Percentiles rank a stretch among this genome's conserved stretches.
phyloP scores from a whole-genome alignment of 192 early-diverging fungal species.

The Podila epicladia region DNA sequence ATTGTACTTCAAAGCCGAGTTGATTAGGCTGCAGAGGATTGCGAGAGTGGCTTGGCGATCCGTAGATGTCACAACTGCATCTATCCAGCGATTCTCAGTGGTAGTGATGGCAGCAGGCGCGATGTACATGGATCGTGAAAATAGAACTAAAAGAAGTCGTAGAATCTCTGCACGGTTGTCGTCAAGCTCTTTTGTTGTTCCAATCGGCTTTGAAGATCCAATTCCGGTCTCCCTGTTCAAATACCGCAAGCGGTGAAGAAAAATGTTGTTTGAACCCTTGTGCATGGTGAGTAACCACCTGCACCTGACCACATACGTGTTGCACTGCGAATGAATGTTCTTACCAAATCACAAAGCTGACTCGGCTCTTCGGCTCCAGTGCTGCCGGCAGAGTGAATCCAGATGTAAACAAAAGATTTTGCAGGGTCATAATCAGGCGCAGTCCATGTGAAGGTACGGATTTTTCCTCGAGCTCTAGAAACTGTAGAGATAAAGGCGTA shows the following conservation, averaged over 20 bases:
- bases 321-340: not conserved
- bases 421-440: slow-evolving; percentile 58
- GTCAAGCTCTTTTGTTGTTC: slow-evolving; percentile 74
- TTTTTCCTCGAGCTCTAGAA: slow-evolving; percentile 7
- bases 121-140: slow-evolving; percentile 86
- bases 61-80: slow-evolving; percentile 58
- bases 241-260: not conserved
- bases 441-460: slow-evolving; percentile 55
- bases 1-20: slow-evolving; percentile 85
- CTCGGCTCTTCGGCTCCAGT: slow-evolving; percentile 42
- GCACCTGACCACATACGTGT: not conserved
- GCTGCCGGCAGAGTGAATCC: slow-evolving; percentile 76
- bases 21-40: slow-evolving; percentile 87
- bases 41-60: slow-evolving; percentile 80
- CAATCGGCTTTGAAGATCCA: slow-evolving; percentile 75
- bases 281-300: not conserved
- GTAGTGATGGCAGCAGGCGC: slow-evolving; percentile 58
- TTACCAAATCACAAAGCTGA: slow-evolving; percentile 77
- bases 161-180: slow-evolving; percentile 80
- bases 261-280: not conserved
- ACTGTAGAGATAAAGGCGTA: not conserved
- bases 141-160: slow-evolving; percentile 78
- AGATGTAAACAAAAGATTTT: slow-evolving; percentile 72
- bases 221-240: slow-evolving; percentile 73
- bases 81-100: slow-evolving; percentile 67